Percentiles rank a stretch among this genome's conserved stretches.
phyloP scores from a whole-genome alignment of 23 red algal species.

The Gracilaria gracilis region DNA sequence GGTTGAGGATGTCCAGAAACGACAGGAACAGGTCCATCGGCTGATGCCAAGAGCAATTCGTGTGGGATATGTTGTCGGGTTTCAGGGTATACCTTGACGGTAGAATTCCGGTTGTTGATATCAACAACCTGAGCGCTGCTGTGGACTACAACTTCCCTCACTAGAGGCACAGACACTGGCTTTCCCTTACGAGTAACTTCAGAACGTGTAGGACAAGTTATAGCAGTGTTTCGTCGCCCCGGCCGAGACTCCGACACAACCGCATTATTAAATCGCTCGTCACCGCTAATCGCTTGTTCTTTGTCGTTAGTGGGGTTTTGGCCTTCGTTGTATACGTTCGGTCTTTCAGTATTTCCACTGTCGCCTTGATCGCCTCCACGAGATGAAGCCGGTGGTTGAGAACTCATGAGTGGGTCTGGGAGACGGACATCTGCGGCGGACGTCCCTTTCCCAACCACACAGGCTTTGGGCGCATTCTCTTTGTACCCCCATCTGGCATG shows the following conservation, averaged over 20 bases:
- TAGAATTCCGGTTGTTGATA: background rate
- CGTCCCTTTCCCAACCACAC: background rate
- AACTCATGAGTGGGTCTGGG: background rate
- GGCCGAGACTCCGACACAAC: background rate
- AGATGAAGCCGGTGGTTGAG: background rate
- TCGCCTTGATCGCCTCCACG: background rate
- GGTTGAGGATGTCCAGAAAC: background rate
- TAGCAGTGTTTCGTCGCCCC: background rate
- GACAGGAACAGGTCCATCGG: background rate
- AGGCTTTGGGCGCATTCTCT: background rate
- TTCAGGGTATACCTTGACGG: background rate
- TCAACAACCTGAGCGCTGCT: background rate
- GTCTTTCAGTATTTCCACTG: background rate
- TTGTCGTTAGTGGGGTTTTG: background rate
- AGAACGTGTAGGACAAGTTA: background rate
- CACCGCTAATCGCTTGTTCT: background rate
- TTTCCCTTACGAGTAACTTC: background rate
- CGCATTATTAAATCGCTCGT: background rate
- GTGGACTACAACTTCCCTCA: background rate
- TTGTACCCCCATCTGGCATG: background rate
- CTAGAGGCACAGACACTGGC: background rate
- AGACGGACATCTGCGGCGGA: background rate
- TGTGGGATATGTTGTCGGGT: background rate
- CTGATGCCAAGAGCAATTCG: background rate
- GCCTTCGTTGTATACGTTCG: background rate